Percentiles rank a stretch among this genome's conserved stretches.
These are phyloP conservation scores for Nicotiana noctiflora DNA, from an alignment of 257 asterid genomes.

Conservation along the genomic window DNA sequence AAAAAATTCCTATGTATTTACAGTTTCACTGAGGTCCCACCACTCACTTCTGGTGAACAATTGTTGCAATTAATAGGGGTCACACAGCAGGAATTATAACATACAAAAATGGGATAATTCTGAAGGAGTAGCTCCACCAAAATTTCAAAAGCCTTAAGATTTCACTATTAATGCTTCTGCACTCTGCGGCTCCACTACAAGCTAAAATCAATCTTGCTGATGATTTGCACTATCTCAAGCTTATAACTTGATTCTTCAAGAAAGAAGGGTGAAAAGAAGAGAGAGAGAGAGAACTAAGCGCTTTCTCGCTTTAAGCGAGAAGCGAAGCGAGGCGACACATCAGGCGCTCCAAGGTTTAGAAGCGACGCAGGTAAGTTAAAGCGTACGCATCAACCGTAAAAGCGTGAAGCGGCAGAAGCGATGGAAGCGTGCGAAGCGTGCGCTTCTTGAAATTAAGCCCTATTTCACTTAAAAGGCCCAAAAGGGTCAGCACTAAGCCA, in stretches of 20 bases:
- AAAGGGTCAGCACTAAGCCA: no score
- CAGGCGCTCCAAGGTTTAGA: no score
- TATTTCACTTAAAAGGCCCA: no score
- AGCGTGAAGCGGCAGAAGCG: no score
- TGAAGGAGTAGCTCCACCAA: slow-evolving; percentile 1
- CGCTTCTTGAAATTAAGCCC: no score
- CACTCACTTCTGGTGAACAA: neutral
- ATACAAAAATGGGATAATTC: neutral
- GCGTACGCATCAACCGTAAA: no score
- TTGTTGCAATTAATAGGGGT: neutral
- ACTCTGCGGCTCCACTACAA: neutral
- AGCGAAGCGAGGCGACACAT: no score
- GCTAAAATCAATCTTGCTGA: neutral
- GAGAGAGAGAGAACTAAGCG: neutral
- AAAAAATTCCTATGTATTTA: neutral
- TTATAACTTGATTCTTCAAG: neutral
- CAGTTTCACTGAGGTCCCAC: neutral
- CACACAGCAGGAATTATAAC: neutral
- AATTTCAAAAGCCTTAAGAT: neutral
- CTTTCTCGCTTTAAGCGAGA: no score
- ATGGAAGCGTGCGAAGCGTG: no score
- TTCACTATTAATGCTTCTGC: neutral
- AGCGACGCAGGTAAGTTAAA: no score
- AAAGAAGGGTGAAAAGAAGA: neutral
- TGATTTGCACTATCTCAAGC: neutral